Conservation (phyloP, 441 rosid genomes). For the Pelargonium myrrhifolium region DNA sequence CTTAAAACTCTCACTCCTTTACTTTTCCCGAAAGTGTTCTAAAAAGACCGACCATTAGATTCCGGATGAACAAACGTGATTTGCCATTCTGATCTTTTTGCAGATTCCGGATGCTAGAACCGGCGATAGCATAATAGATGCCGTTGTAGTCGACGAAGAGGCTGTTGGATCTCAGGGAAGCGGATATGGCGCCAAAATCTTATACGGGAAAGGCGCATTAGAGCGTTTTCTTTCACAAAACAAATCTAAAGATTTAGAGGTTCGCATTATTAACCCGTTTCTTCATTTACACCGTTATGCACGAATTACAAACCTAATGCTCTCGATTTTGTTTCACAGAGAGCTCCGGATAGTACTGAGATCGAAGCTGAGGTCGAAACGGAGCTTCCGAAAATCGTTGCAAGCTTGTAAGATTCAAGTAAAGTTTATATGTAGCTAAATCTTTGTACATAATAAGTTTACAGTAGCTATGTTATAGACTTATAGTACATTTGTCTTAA, state of each 20-base stretch:
- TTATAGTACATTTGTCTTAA: too few species aligned
- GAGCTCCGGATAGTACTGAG: slow-evolving; percentile 37
- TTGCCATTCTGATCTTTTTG: slow-evolving; percentile 14
- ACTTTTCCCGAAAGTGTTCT: too few species aligned
- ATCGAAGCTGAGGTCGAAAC: slow-evolving; percentile 64
- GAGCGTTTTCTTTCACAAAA: slow-evolving; percentile 49
- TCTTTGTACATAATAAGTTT: slow-evolving; percentile 37
- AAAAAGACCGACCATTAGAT: too few species aligned
- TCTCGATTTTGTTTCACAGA: slow-evolving; percentile 31
- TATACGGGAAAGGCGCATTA: slow-evolving; percentile 67
- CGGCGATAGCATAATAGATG: slow-evolving; percentile 68
- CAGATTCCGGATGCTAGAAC: slow-evolving; percentile 83
- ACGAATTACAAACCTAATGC: neutral
- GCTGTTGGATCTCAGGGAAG: slow-evolving; percentile 55
- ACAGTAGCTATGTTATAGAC: too few species aligned
- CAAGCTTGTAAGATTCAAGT: slow-evolving; percentile 55
- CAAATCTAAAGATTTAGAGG: slow-evolving; percentile 39
- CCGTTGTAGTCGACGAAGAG: slow-evolving; percentile 75
- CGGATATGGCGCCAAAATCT: slow-evolving; percentile 70
- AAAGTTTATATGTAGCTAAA: slow-evolving; percentile 24
- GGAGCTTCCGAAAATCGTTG: slow-evolving; percentile 71
- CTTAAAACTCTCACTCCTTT: too few species aligned
- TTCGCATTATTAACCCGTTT: slow-evolving; percentile 9
- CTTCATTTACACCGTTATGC: neutral
- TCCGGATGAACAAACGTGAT: too few species aligned